Evolutionary conservation across 2,329 filamentous ascomycete species (phyloP).

Genomic region (Colletotrichum ledebouriae): DNA sequence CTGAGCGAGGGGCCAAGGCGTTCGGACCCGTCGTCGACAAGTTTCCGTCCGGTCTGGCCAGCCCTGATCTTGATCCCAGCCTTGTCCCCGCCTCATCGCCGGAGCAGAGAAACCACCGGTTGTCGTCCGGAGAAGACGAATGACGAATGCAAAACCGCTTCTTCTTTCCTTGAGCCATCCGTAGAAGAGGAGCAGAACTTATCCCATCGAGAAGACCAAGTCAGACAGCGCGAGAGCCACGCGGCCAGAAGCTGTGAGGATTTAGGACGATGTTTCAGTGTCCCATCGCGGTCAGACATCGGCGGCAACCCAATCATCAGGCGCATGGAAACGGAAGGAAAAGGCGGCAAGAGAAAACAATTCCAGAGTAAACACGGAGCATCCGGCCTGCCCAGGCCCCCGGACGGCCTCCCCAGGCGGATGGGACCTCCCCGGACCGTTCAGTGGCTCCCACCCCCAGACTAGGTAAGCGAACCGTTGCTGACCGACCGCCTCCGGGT

Average conservation of each 20-base stretch:
- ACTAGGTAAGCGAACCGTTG: not conserved
- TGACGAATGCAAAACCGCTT: not conserved
- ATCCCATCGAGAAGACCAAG: too few relatives aligned
- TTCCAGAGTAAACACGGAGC: constrained; percentile 23
- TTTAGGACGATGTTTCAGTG: constrained; percentile 38
- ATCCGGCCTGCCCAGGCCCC: constrained; percentile 22
- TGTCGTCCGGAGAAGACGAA: constrained; percentile 12
- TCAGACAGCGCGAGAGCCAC: constrained; percentile 21
- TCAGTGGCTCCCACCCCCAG: constrained; percentile 1
- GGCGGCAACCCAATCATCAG: constrained; percentile 32
- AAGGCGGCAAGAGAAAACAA: not conserved
- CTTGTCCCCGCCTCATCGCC: constrained; percentile 21
- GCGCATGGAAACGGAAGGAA: not conserved
- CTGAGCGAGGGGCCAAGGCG: constrained; percentile 8
- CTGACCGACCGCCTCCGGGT: constrained; percentile 13
- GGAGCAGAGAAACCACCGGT: constrained; percentile 12
- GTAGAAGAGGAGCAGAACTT: constrained; percentile 9
- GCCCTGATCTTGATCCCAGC: constrained; percentile 3
- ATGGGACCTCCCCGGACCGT: constrained; percentile 30
- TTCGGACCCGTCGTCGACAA: constrained; percentile 3
- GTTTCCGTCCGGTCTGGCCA: not conserved
- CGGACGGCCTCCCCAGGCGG: constrained; percentile 12
- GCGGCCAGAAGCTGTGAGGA: constrained; percentile 18
- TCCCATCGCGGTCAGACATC: constrained; percentile 23
- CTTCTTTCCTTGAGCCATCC: not conserved